Conservation (phyloP, 495 filamentous ascomycete species). For the Lepidopterella palustris region DNA sequence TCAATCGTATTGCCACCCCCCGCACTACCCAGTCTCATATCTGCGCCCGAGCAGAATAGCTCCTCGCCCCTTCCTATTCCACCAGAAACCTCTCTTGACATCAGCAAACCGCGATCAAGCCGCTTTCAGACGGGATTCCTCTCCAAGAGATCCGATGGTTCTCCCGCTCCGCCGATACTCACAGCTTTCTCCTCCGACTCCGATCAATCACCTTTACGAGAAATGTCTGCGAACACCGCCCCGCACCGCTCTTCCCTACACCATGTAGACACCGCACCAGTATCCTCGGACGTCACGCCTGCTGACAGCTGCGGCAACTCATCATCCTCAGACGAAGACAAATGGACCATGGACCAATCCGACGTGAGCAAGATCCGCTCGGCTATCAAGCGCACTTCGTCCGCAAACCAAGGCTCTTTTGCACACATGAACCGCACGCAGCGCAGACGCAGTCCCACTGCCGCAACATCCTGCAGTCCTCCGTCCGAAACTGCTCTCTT, state of each 20-base stretch:
- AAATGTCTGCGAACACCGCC: conserved; percentile 55
- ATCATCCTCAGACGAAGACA: conserved; percentile 36
- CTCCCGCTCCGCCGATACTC: conserved; percentile 35
- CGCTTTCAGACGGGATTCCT: conserved; percentile 90
- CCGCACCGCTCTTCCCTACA: conserved; percentile 49
- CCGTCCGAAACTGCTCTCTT: conserved; percentile 57
- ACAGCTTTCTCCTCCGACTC: conserved; percentile 49
- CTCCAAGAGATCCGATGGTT: conserved; percentile 62
- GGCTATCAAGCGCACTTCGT: conserved; percentile 54
- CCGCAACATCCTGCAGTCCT: conserved; percentile 45
- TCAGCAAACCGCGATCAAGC: conserved; percentile 45
- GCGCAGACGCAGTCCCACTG: conserved; percentile 57
- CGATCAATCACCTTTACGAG: conserved; percentile 59
- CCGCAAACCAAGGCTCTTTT: conserved; percentile 23
- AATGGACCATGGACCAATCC: conserved; percentile 42
- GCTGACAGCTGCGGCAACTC: conserved; percentile 43
- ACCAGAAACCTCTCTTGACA: conserved; percentile 45
- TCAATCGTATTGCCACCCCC: conserved; percentile 39
- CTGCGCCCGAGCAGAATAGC: conserved; percentile 34
- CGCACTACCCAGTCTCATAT: conserved; percentile 9
- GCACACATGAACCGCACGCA: conserved; percentile 15
- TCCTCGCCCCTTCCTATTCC: conserved; percentile 51
- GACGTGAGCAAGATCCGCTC: conserved; percentile 56
- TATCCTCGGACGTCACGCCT: conserved; percentile 42
- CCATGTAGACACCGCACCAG: conserved; percentile 44